Base-by-base conservation (phyloP, 169 alveolate genomes). In the Neospora caninum region DNA sequence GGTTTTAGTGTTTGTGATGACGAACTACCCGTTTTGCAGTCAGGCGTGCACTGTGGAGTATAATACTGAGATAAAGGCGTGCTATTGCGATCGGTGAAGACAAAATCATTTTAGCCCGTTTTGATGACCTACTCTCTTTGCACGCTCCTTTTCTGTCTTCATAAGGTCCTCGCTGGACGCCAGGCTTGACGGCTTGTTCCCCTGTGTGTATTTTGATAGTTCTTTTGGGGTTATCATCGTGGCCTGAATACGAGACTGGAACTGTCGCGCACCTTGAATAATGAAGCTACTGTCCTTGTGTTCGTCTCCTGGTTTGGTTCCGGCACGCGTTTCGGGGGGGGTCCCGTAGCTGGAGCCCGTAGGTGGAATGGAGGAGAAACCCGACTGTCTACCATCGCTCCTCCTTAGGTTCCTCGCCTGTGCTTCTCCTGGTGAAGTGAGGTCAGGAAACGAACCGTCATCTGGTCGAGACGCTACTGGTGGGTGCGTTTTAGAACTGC, bases 161-260 rank as follows among this genome's bases (percentile, higher is more conserved):
- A 34, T 0, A 34, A 38, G 41, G 41, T 39, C 89, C 38, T 82
- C 89, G 34, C 7, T 29, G 25, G 89, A 25, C 25, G 67, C 69
- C n/a, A n/a, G 39, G 34, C 67, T 39, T 22, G 89, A 49, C 34
- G 31, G 70, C 54, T 82, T 20, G n/a, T 39, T 42, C 18, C 89
- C 89, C 41, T 69, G 7, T n/a, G 25, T 42, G 89, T 41, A 82
- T 20, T 39, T 39, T n/a, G 89, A 64, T 38, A 82, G 89, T 69
- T 82, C 39, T 25, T 42, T 38, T 10, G 89, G 89, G 0, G 67
- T 25, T 29, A 41, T 4, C 13, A 13, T 42, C 36, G 89, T 36
- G 6, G 70, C 16, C 89, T 41, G 54, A 36, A 82, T 82, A 34
- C 67, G 42, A 20, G 34, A 16, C 89, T 82, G 89, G 89, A 82